These are phyloP conservation scores for Ilex paraguariensis DNA, from an alignment of 305 asterid genomes.

Conservation along the genomic window DNA sequence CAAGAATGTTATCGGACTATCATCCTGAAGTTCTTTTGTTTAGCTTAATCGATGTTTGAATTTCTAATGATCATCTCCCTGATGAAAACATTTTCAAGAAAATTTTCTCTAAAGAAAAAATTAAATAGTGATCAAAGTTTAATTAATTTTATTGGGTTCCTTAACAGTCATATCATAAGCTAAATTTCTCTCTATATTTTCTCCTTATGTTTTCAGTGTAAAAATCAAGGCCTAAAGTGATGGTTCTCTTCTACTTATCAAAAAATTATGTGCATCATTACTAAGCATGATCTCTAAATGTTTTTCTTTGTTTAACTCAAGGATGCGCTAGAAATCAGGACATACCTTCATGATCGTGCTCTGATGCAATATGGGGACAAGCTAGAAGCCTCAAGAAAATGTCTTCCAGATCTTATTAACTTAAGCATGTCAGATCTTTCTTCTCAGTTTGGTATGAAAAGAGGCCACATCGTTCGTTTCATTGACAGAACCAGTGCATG, in stretches of 20 bases:
- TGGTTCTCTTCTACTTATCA: no score
- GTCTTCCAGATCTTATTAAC: conserved; percentile 56
- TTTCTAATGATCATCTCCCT: background rate
- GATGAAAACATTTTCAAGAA: background rate
- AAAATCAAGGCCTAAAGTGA: no score
- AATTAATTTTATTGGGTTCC: no score
- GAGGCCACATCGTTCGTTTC: conserved; percentile 80
- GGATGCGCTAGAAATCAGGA: conserved; percentile 74
- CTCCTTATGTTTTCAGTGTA: no score
- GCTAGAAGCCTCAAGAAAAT: conserved; percentile 50
- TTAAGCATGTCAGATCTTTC: conserved; percentile 40
- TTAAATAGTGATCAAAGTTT: background rate
- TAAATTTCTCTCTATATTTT: no score
- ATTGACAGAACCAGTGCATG: conserved; percentile 41
- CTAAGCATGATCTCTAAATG: background rate
- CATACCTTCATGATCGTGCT: conserved; percentile 75
- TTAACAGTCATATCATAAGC: no score
- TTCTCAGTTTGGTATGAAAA: conserved; percentile 54
- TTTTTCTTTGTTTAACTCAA: conserved; percentile 22
- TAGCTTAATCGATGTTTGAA: background rate
- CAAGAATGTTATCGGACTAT: background rate
- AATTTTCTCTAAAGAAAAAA: background rate
- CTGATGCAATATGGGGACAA: conserved; percentile 62
- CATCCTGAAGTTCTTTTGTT: background rate
- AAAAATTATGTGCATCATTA: background rate